Base-by-base conservation (phyloP, 306 rosid genomes). In the Casuarina glauca region DNA sequence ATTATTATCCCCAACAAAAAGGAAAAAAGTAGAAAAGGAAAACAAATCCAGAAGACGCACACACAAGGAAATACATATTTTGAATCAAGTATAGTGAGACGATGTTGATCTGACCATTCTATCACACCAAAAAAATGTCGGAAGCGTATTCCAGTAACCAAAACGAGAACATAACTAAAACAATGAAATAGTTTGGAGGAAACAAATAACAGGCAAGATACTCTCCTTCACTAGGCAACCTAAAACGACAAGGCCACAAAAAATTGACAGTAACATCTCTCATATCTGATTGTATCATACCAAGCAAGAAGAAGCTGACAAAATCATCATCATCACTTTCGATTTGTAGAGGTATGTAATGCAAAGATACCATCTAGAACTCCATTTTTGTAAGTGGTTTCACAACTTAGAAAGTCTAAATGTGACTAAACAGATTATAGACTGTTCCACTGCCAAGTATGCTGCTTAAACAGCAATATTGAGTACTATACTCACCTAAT, bases 1-100 rank as follows among this genome's bases (percentile, higher is more conserved):
- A 41, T 55, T 51, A 73, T 44, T 51, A 12, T 61, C 46, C 49
- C 44, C 61, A 66, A 63, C 69, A 63, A 74, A 61, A 63, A 67
- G n/a, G 5, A 17, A 26, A 78, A 63, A 74, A 53, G 5, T 51
- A 61, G 32, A 7, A 13, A 26, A 60, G 39, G 9, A 77, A 55
- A 48, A 62, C 9, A 62, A 36, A 64, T n/a, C 70, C 70, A 39
- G 48, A 39, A 64, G 48, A 41, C 39, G 46, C 46, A 64, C 5
- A 42, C 70, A 64, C 9, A 38, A 64, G 15, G 70, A 64, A 39
- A 64, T 64, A 64, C 15, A 17, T 64, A 64, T 6, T 12, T n/a
- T 1, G 16, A 8, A 39, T 41, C 15, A 64, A 10, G 32, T 45
- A 64, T 26, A 15, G 7, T 51, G 8, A 2, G 36, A 38, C 3